Evolutionary conservation across 2,329 filamentous ascomycete species (phyloP).

Genomic region (Helicocarpus griseus): DNA sequence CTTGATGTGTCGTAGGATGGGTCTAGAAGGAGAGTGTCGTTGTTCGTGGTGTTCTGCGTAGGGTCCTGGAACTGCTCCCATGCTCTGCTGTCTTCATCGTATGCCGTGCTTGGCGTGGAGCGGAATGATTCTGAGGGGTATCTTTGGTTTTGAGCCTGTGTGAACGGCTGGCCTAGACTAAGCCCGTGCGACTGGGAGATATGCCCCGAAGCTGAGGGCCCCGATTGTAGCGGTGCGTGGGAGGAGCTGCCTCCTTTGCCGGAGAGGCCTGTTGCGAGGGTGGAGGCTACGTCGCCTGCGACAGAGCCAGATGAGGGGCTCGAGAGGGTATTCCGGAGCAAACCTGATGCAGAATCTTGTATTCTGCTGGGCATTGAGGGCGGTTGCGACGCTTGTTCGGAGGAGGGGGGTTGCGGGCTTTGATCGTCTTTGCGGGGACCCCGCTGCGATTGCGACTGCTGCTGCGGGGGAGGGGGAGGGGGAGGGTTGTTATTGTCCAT

Average conservation of each 20-base stretch:
- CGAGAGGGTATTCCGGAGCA: conserved; percentile 10
- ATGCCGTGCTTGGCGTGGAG: conserved; percentile 8
- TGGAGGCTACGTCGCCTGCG: conserved; percentile 6
- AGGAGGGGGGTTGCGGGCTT: background rate
- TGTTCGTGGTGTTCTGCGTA: background rate
- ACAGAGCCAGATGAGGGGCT: conserved; percentile 3
- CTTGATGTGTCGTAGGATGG: conserved; percentile 1
- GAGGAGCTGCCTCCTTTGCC: background rate
- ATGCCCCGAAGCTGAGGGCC: background rate
- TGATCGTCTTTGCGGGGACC: background rate
- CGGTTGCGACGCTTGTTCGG: background rate
- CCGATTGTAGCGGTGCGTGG: background rate
- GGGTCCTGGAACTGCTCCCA: conserved; percentile 18
- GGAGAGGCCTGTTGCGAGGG: conserved; percentile 1
- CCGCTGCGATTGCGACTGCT: background rate
- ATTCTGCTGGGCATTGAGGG: conserved; percentile 10
- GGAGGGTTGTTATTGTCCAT: background rate
- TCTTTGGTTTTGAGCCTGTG: background rate
- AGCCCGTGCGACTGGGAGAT: background rate
- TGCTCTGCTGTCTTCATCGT: conserved; percentile 12
- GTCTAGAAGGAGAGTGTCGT: background rate
- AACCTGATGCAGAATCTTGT: conserved; percentile 13
- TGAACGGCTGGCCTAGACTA: conserved; percentile 2
- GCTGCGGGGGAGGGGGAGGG: background rate
- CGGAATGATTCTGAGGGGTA: conserved; percentile 17